These are phyloP conservation scores for Phytophthora europaea DNA, from an alignment of 352 stramenopile species.

Conservation along the genomic window DNA sequence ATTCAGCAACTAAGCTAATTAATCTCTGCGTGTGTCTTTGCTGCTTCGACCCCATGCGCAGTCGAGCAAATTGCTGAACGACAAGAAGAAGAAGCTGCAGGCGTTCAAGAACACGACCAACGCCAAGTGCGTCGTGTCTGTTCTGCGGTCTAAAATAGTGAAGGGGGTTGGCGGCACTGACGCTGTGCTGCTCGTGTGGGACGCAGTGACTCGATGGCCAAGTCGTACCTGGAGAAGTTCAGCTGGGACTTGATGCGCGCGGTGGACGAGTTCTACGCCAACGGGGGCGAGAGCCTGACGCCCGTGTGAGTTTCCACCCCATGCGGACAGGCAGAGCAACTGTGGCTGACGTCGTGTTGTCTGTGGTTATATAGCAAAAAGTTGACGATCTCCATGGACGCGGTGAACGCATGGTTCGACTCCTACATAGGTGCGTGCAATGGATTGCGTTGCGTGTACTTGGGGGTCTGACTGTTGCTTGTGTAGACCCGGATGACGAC, in stretches of 20 bases:
- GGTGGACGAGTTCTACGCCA: conserved; percentile 84
- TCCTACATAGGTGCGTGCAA: conserved; percentile 54
- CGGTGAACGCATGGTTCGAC: conserved; percentile 75
- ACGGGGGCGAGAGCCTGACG: conserved; percentile 51
- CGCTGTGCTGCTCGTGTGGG: neutral
- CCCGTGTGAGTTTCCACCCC: conserved; percentile 29
- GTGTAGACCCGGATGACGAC: conserved; percentile 54
- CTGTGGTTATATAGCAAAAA: conserved; percentile 24
- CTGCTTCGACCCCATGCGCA: conserved; percentile 2
- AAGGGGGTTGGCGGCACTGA: neutral
- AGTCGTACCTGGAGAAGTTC: conserved; percentile 82
- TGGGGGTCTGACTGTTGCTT: conserved; percentile 1
- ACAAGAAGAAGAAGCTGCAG: conserved; percentile 32
- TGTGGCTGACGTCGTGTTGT: neutral
- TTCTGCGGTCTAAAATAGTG: neutral
- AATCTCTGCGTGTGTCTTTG: neutral
- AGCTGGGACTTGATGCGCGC: conserved; percentile 85
- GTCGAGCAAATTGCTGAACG: conserved; percentile 48
- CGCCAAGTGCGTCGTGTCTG: conserved; percentile 52
- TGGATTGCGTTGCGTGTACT: neutral
- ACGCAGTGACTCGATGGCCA: conserved; percentile 69
- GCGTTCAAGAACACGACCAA: conserved; percentile 85
- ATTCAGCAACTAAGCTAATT: neutral
- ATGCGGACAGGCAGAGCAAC: neutral
- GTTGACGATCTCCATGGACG: conserved; percentile 51